phyloP scores from a whole-genome alignment of 768 basidiomycete species.

The Kwoniella europaea region DNA sequence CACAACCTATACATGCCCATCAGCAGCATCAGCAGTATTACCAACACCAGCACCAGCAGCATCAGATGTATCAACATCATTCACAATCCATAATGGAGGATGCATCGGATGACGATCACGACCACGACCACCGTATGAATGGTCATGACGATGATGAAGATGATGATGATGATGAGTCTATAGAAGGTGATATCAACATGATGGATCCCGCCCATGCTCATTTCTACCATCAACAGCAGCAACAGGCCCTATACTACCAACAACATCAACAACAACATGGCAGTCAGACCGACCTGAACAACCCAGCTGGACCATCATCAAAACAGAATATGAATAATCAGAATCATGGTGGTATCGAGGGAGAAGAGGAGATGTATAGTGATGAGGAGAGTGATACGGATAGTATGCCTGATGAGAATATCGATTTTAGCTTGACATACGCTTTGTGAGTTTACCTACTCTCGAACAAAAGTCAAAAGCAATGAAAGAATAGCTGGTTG shows the following conservation, averaged over 20 bases:
- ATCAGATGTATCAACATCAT: constrained; percentile 14
- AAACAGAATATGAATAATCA: constrained; percentile 7
- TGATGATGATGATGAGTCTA: constrained; percentile 64
- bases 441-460: constrained; percentile 55
- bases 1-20: constrained; percentile 16
- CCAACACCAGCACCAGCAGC: constrained; percentile 10
- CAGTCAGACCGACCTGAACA: not conserved
- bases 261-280: constrained; percentile 42
- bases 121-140: constrained; percentile 60
- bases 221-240: constrained; percentile 45
- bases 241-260: constrained; percentile 47
- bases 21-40: constrained; percentile 18
- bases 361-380: constrained; percentile 46
- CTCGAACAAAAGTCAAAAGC: too few relatives aligned
- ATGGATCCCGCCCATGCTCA: constrained; percentile 58
- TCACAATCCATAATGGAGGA: constrained; percentile 80
- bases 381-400: constrained; percentile 49
- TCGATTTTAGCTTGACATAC: constrained; percentile 58
- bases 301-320: constrained; percentile 10
- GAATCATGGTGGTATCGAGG: constrained; percentile 22
- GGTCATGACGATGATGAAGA: constrained; percentile 13
- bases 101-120: constrained; percentile 70
- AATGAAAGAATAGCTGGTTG: too few relatives aligned
- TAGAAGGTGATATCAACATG: constrained; percentile 63
- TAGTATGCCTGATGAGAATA: constrained; percentile 58